Evolutionary conservation across 495 filamentous ascomycete species (phyloP), one percentile per base, ranked within the genome.

Genomic region (Parachaetomium inaequale): DNA sequence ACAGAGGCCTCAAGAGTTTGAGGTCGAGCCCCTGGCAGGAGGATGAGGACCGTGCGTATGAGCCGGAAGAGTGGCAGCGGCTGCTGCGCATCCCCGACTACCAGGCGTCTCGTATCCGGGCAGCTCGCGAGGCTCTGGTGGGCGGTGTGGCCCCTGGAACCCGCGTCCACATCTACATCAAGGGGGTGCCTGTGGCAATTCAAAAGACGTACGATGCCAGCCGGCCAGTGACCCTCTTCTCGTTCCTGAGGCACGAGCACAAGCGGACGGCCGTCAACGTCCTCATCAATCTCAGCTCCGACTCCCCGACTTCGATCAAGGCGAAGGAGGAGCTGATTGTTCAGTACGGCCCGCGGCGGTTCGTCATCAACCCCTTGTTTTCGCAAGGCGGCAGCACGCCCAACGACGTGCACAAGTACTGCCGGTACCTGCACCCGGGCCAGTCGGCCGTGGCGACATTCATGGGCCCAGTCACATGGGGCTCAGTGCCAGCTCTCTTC

Each of bases 361-460:
- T 96, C 64, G 75, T 91, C 38, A 85, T 96, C 73, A 96, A 94
- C 63, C 93, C 94, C 23, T 75, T 98, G 25, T 98, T 93, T 80
- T 96, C 91, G 3, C 83, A 88, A 66, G 76, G 80, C 14, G 92
- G 91, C 59, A 90, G 86, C 70, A 93, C 92, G 0, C 89, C 89
- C 55, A 98, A 98, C 76, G 86, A 97, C 69, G 91, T 98, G 14
- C 90, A 97, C 79, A 98, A 98, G 73, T 98, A 89, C 78, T 89
- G 93, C 74, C 91, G 95, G 10, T 98, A 85, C 79, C 81, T 98
- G 5, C 90, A 96, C 70, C 93, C 94, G 0, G 92, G 93, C 5
- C 86, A 90, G 69, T 93, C 90, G 14, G 90, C 89, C n/a, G 85
- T 97, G 46, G 95, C 93, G 7, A 88, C 89, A 10, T 96, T 96